Evolutionary conservation across 2,329 filamentous ascomycete species (phyloP).

Genomic region (Clarireedia monteithiana): DNA sequence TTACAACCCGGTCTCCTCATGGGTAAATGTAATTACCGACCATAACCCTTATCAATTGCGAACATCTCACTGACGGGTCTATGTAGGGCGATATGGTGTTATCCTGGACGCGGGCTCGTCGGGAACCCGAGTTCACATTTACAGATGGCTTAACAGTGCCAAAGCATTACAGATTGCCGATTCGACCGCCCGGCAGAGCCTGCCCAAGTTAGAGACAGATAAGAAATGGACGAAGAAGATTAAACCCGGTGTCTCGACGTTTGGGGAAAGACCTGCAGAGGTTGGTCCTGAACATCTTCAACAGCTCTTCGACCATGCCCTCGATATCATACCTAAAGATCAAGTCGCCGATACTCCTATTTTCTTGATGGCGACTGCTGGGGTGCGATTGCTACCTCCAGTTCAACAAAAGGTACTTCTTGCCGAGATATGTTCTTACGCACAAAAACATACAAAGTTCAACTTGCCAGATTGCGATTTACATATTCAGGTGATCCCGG

Average conservation of each 20-base stretch:
- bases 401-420: slow-evolving; percentile 66
- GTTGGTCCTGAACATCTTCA: slow-evolving; percentile 80
- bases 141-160: slow-evolving; percentile 79
- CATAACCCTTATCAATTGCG: neutral
- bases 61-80: neutral
- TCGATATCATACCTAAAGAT: slow-evolving; percentile 65
- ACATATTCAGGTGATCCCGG: slow-evolving; percentile 90
- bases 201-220: slow-evolving; percentile 78
- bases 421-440: slow-evolving; percentile 73
- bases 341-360: slow-evolving; percentile 80
- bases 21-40: slow-evolving; percentile 7
- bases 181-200: slow-evolving; percentile 50
- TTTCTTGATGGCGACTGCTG: slow-evolving; percentile 91
- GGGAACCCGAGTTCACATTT: slow-evolving; percentile 89
- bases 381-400: slow-evolving; percentile 78
- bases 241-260: slow-evolving; percentile 85
- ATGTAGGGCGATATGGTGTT: slow-evolving; percentile 67
- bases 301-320: slow-evolving; percentile 72
- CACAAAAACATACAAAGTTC: slow-evolving; percentile 69
- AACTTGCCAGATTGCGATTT: slow-evolving; percentile 80
- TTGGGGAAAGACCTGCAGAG: slow-evolving; percentile 65
- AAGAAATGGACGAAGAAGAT: slow-evolving; percentile 91
- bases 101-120: slow-evolving; percentile 97
- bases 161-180: slow-evolving; percentile 56
- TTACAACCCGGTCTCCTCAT: slow-evolving; percentile 1